Evolutionary conservation across 2,329 filamentous ascomycete species (phyloP), one percentile per base, ranked within the genome.

Genomic region (Ustilaginoidea virens): DNA sequence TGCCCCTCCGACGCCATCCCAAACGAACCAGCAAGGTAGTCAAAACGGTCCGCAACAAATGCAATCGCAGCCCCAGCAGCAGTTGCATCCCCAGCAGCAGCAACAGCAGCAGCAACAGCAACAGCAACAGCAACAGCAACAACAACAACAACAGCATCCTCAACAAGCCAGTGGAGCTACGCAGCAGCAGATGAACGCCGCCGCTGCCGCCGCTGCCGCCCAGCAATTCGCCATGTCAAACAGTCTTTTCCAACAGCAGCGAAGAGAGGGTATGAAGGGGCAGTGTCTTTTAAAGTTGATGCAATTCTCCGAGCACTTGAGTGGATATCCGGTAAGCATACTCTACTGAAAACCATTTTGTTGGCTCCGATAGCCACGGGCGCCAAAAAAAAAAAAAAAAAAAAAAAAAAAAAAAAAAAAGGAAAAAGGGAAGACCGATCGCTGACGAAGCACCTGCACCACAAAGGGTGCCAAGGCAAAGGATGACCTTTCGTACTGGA

Each of bases 401-500:
- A n/a, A n/a, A n/a, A n/a, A n/a, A n/a, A n/a, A n/a, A n/a, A n/a
- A n/a, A n/a, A n/a, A n/a, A n/a, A n/a, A n/a, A n/a, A n/a, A n/a
- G n/a, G n/a, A n/a, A n/a, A n/a, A n/a, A n/a, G n/a, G n/a, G 22
- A 23, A 9, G 22, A 23, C 22, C n/a, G n/a, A 23, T 23, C 6
- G 22, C 12, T 25, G 7, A 15, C 14, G n/a, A n/a, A n/a, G n/a
- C n/a, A n/a, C n/a, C n/a, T n/a, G n/a, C n/a, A n/a, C n/a, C n/a
- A n/a, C n/a, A n/a, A 44, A 71, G 66, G 65, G 61, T 28, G 51
- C 61, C 10, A 73, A 70, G 43, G 65, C 68, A 39, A 66, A 69
- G 35, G 74, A 77, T 34, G 78, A 85, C 43, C 54, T 92, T 4
- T 53, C 60, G 1, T 79, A 81, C 43, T 96, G 87, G 87, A 69